Conservation (phyloP, 2,329 filamentous ascomycete species). For the Aspergillus sp. region DNA sequence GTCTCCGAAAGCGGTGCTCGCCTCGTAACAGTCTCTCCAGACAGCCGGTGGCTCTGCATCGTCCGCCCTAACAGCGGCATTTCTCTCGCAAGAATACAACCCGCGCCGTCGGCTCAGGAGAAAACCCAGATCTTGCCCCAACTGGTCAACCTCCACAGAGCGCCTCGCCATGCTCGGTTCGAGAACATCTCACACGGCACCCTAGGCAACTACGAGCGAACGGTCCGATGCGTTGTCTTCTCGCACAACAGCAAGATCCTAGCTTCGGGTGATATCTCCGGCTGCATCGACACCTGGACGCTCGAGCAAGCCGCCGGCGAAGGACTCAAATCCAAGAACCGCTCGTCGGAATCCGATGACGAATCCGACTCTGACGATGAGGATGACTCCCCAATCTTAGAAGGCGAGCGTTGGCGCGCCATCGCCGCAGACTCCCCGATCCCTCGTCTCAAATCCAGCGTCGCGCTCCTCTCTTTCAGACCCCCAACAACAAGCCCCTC, state of each 20-base stretch:
- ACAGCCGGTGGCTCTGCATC: constrained; percentile 46
- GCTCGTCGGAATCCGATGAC: constrained; percentile 47
- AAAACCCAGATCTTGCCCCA: constrained; percentile 48
- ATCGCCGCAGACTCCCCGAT: constrained; percentile 70
- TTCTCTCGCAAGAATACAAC: constrained; percentile 51
- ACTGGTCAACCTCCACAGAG: constrained; percentile 41
- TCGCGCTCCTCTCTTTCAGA: constrained; percentile 68
- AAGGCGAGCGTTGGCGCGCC: constrained; percentile 70
- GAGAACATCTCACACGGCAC: constrained; percentile 61
- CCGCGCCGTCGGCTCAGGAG: constrained; percentile 40
- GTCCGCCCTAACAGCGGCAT: constrained; percentile 63
- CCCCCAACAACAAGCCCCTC: constrained; percentile 33
- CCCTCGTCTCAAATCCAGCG: constrained; percentile 65
- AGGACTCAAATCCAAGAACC: constrained; percentile 47
- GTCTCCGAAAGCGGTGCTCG: constrained; percentile 66
- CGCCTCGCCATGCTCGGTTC: constrained; percentile 30
- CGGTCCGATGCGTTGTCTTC: constrained; percentile 72
- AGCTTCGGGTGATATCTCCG: constrained; percentile 76
- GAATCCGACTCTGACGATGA: constrained; percentile 48
- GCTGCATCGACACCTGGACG: constrained; percentile 84
- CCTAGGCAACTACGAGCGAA: constrained; percentile 73
- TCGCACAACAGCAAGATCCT: constrained; percentile 77
- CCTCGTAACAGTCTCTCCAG: constrained; percentile 55
- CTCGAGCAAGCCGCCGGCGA: constrained; percentile 53
- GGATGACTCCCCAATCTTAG: constrained; percentile 48